Evolutionary conservation across 441 rosid genomes (phyloP), one percentile per base, ranked within the genome.

Genomic region (Pelargonium cotyledonis): DNA sequence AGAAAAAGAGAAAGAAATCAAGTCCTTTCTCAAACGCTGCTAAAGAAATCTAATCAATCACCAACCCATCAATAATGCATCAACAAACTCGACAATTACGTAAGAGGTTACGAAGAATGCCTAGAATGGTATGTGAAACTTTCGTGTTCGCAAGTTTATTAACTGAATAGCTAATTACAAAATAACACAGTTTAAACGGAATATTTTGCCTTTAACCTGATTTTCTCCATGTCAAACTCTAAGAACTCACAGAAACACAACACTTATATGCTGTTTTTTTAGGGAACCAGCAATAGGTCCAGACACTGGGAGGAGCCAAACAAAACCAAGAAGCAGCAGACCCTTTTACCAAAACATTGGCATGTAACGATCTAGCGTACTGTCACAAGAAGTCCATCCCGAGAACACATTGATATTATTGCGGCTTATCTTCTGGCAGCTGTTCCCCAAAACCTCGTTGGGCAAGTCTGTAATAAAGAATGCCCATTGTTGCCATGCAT

Each of bases 401-500:
- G 57, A 62, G 51, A 19, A 14, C 7, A 8, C 57, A 18, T 14
- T 15, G 46, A 69, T 40, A 70, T 83, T 77, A 87, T 79, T 75
- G 80, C 83, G 85, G 90, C 80, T 86, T 95, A 21, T 85, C 86
- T 8, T 72, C 82, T 1, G 78, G 76, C 70, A 72, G 69, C 35
- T 84, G 86, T 38, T 89, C 89, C 26, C 83, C 89, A 1, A 89
- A 80, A 63, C 86, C 95, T 31, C 89, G 84, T 68, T 88, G 97
- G 1, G 98, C 88, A 5, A 94, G 84, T 86, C 95, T 87, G 85
- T 89, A 89, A 74, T 94, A 94, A 68, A 94, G 85, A 70, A 94
- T 83, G 68, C 89, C 97, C 97, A 94, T 94, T 15, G 97, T 94
- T n/a, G 97, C 92, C 93, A 94, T 83, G 77, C 97, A 94, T 8